Evolutionary conservation across 148 eudicot genomes (phyloP), one percentile per base, ranked within the genome.

Genomic region (Nepenthes gracilis): DNA sequence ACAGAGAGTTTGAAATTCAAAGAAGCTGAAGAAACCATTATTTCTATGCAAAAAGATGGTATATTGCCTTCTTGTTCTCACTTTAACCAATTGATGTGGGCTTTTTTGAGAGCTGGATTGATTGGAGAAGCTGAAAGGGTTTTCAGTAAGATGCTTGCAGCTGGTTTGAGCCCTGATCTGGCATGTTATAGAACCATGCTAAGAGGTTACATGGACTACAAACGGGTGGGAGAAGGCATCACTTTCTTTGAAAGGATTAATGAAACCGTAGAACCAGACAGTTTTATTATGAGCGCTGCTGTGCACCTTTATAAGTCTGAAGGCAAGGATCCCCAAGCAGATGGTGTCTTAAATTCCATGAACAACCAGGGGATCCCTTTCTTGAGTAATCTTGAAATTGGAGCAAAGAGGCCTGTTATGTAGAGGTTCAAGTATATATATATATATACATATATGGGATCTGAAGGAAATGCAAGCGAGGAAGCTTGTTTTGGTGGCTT

Each of bases 211-310:
- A 23, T 83, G 70, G 83, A 83, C 55, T 68, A 66, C 57, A 83
- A 81, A 64, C 58, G n/a, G 57, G 78, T 80, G 35, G 77, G 70
- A 60, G 66, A 78, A 68, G 92, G 96, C 59, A 83, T 88, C 32
- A 57, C 70, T 35, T 70, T 85, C 65, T 83, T 76, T 57, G 85
- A 81, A 74, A 79, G 77, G 52, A 73, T 81, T 33, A 61, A 70
- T 55, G 72, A 57, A 13, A 53, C 47, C 10, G 63, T 72, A 2
- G 70, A 64, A 66, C 63, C 72, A 9, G 92, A 88, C 70, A 70
- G 83, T 71, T 88, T 79, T 67, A 66, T 78, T 9, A 70, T 81
- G 83, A 88, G 92, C 74, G 88, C 80, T 47, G 96, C 85, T 35
- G 87, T 81, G 63, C 83, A 79, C 54, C 61, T 88, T 14, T 88